Conservation (phyloP, 129 eudicot species). For the Saposhnikovia divaricata region DNA sequence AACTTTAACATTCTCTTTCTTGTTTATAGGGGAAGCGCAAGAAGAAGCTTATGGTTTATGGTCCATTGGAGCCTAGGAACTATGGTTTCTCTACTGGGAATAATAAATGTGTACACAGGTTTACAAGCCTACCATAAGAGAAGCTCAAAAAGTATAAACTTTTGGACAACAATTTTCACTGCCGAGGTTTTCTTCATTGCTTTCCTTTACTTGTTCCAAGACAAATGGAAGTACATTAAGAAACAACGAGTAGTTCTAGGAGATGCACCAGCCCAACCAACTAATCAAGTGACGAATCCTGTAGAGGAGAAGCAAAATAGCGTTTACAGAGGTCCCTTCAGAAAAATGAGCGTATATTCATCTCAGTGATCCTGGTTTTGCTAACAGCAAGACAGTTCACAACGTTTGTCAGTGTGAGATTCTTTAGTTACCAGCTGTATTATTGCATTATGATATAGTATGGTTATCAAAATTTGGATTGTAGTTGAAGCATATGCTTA, state of each 20-base stretch:
- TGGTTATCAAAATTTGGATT: not conserved
- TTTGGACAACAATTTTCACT: conserved; percentile 61
- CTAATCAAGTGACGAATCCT: conserved; percentile 38
- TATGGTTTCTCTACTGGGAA: conserved; percentile 48
- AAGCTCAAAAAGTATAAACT: conserved; percentile 42
- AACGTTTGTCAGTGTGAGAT: not conserved
- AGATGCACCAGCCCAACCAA: conserved; percentile 41
- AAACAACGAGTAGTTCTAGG: conserved; percentile 44
- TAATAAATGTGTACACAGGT: conserved; percentile 70
- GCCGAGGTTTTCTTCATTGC: conserved; percentile 45
- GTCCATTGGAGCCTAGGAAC: conserved; percentile 81
- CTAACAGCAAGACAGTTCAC: not conserved
- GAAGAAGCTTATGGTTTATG: conserved; percentile 56
- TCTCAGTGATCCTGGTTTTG: not conserved
- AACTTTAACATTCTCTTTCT: not conserved
- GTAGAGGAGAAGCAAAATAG: conserved; percentile 12
- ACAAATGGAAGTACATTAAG: conserved; percentile 57
- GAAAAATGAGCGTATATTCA: not conserved
- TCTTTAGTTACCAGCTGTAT: not conserved
- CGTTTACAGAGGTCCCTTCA: not conserved
- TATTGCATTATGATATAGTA: not conserved
- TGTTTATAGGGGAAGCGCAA: conserved; percentile 41
- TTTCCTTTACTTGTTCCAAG: conserved; percentile 70
- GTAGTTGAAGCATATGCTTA: not conserved
- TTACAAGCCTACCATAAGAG: conserved; percentile 59